Evolutionary conservation across 768 basidiomycete genomes (phyloP).

Genomic region (Boletus speciosus): DNA sequence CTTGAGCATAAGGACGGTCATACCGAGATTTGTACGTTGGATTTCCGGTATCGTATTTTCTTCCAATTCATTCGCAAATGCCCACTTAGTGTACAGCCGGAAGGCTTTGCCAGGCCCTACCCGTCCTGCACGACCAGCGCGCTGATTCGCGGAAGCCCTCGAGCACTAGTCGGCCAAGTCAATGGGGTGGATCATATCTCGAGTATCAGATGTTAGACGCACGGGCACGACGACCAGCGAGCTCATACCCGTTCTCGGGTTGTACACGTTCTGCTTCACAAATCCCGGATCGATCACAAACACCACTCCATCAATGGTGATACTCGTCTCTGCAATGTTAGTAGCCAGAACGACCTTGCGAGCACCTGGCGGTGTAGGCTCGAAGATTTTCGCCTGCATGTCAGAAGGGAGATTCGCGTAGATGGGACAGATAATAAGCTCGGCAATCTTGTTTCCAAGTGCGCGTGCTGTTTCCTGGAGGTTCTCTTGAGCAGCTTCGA

Average conservation of each 20-base stretch:
- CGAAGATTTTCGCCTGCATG: constrained; percentile 99
- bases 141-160: constrained; percentile 93
- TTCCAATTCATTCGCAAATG: constrained; percentile 91
- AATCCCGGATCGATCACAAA: constrained; percentile 99
- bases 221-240: constrained; percentile 94
- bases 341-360: constrained; percentile 98
- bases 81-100: constrained; percentile 99
- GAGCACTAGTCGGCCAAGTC: constrained; percentile 62
- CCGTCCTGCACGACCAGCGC: constrained; percentile 95
- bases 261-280: constrained; percentile 99
- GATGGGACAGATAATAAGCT: constrained; percentile 94
- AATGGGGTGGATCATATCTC: neutral
- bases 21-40: constrained; percentile 95
- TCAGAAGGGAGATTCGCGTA: constrained; percentile 99
- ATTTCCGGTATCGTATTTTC: constrained; percentile 98
- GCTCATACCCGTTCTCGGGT: constrained; percentile 98
- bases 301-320: constrained; percentile 98
- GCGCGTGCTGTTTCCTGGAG: constrained; percentile 93
- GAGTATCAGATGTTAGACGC: constrained; percentile 31
- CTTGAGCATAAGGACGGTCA: constrained; percentile 93
- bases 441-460: constrained; percentile 91
- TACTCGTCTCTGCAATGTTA: constrained; percentile 99
- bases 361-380: constrained; percentile 94
- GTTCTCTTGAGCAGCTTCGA: constrained; percentile 96
- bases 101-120: constrained; percentile 98